Evolutionary conservation across 768 basidiomycete species (phyloP), one percentile per base, ranked within the genome.

Genomic region (Termitomyces sp.): DNA sequence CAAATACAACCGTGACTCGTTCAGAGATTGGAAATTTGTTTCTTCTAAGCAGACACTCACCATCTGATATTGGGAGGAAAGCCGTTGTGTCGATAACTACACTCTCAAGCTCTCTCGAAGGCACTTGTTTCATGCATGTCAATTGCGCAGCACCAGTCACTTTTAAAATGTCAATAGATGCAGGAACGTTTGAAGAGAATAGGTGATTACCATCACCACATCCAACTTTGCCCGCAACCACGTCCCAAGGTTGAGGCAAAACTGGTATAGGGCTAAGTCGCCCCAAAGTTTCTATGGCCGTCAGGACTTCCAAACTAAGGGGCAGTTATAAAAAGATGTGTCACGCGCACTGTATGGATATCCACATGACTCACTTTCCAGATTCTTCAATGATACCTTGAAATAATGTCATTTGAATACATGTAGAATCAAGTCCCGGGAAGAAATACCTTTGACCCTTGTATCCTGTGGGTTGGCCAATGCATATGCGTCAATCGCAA

Each of bases 321-420:
- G 6, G 1, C 4, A 37, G 15, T 39, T 12, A n/a, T 53, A 8
- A 53, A 8, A 27, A 18, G 3, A 41, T 41, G 16, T 24, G 9
- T 18, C 34, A 27, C 3, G 24, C 16, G 3, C 18, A 11, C n/a
- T n/a, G n/a, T n/a, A n/a, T n/a, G n/a, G n/a, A n/a, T n/a, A n/a
- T n/a, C 22, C 6, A 18, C 11, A 41, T 11, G n/a, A n/a, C 39
- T n/a, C 30, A 73, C 75, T 65, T 74, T 67, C 73, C 75, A 37
- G 75, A 76, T 59, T 73, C 63, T 49, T 73, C 66, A 36, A 76
- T 75, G 13, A 73, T 59, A 33, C 73, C 70, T 72, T 7, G 12
- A 15, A 42, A 37, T 9, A 7, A n/a, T 20, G 49, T 33, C 49
- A 50, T 34, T 33, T 20, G 15, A 2, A 22, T 37, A 39, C 4